Evolutionary conservation across 257 asterid species (phyloP).

Genomic region (Galeopsis tetrahit): DNA sequence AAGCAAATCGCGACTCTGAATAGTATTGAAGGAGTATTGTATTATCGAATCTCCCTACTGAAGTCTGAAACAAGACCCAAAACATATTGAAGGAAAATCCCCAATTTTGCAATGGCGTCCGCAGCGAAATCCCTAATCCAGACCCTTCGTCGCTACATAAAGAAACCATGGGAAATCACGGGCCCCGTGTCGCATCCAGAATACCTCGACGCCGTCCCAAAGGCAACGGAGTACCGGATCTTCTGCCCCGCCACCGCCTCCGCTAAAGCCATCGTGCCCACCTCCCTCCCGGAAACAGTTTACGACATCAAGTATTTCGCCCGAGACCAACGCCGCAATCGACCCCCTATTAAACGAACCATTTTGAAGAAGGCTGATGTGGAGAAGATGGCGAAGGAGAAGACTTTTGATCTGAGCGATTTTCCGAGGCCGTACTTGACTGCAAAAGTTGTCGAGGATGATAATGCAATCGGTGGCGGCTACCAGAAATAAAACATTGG

Average conservation of each 20-base stretch:
- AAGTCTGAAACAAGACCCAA: neutral
- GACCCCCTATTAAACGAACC: conserved; percentile 80
- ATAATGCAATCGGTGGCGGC: conserved; percentile 72
- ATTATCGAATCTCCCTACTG: neutral
- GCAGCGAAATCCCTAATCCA: conserved; percentile 71
- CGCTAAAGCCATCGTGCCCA: conserved; percentile 68
- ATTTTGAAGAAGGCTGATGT: conserved; percentile 75
- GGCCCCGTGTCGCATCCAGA: conserved; percentile 78
- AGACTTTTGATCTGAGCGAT: conserved; percentile 59
- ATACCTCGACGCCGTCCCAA: conserved; percentile 54
- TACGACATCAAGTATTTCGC: conserved; percentile 90
- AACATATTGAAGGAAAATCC: conserved; percentile 33
- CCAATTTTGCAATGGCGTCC: conserved; percentile 60
- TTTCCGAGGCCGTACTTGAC: conserved; percentile 82
- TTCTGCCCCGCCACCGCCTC: conserved; percentile 76
- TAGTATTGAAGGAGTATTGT: neutral
- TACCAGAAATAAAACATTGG: conserved; percentile 59
- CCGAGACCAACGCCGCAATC: conserved; percentile 93
- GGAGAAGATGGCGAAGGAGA: conserved; percentile 77
- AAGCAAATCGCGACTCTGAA: neutral
- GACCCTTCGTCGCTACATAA: conserved; percentile 71
- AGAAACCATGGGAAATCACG: conserved; percentile 85
- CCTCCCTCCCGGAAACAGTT: conserved; percentile 81
- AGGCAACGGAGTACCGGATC: conserved; percentile 86
- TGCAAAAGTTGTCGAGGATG: conserved; percentile 60